Base-by-base conservation (phyloP, 1,139 yeast genomes). In the Pneumocystis jirovecii region DNA sequence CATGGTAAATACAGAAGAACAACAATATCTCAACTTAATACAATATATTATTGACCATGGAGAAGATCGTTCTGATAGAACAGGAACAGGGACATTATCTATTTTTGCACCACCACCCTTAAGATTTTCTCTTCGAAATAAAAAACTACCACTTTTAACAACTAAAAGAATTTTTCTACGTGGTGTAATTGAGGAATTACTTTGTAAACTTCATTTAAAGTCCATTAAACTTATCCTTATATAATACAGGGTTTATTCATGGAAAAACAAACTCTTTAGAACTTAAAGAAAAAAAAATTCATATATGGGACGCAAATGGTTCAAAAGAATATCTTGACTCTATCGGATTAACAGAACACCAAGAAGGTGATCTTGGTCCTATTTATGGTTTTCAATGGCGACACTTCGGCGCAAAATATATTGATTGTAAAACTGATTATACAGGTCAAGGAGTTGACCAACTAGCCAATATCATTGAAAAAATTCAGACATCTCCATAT, bases 381-480 rank as follows among this genome's bases (percentile, higher is more conserved):
- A 97, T 93, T 2, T 93, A 93, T 74, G 99, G 99, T 0, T 93
- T 95, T 77, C 99, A 93, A 76, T 93, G 99, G 99, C 84, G 99
- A 72, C 98, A 95, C 75, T 93, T 95, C 74, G 98, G 98, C 40
- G 98, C 98, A 3, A 83, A 86, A 70, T 93, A 93, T 74, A 79
- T 73, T 60, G 90, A 89, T 66, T 89, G 96, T 73, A 91, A 91
- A 69, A 80, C 91, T 6, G 95, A 93, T 74, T 93, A 93, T 72
- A 74, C 86, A 0, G 93, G 91, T 4, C 81, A 89, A 73, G 99
- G 99, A 3, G 86, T 83, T 65, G 99, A 93, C 74, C 99, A 93
- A 77, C 79, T 93, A 63, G 83, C 84, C 40, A 87, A 89, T 65
- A 84, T 93, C 40, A 89, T 93, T 64, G 79, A 86, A 65, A 88